Evolutionary conservation across 164 flowering plant species (phyloP), one percentile per base, ranked within the genome.

Genomic region (Kalanchoe fedtschenkoi): DNA sequence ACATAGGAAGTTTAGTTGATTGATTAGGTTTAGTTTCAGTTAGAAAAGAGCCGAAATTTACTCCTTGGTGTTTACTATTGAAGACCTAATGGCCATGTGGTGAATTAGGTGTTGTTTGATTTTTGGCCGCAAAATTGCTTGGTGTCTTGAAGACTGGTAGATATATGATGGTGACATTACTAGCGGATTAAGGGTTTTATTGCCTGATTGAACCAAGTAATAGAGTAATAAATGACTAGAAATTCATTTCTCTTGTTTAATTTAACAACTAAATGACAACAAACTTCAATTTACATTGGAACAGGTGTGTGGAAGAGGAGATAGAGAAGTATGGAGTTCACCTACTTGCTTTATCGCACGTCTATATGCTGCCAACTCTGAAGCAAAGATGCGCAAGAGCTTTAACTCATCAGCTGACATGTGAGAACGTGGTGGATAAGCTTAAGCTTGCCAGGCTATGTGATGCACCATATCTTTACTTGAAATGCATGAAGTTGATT

Each of bases 381-480:
- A 93, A 93, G 76, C 83, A 70, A 68, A 76, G 66, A 62, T 88
- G 92, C 75, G 71, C 71, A 26, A 87, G 67, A 63, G 84, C 63
- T 4, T 64, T 93, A 56, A 75, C 71, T 6, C 67, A 68, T 53
- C 67, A 75, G 44, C 60, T 93, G 69, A 78, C 78, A 24, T 63
- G 59, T 11, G 96, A 85, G 34, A 84, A 87, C 59, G 95, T 85
- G 32, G 83, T 93, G 58, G 99, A 93, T 60, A 74, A 88, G 56
- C 80, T 93, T 15, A 89, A 93, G 65, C 81, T 90, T 0, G 85
- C 97, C 1, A 72, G 79, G 60, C 76, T 83, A 33, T 93, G 95
- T 74, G 90, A 93, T 41, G 95, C 95, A 14, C 85, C 96, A 3
- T 81, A 77, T 74, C 89, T 93, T 35, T 75, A 80, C 71, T 76